Conservation (phyloP, 306 rosid genomes). For the Cucurbita pepo region DNA sequence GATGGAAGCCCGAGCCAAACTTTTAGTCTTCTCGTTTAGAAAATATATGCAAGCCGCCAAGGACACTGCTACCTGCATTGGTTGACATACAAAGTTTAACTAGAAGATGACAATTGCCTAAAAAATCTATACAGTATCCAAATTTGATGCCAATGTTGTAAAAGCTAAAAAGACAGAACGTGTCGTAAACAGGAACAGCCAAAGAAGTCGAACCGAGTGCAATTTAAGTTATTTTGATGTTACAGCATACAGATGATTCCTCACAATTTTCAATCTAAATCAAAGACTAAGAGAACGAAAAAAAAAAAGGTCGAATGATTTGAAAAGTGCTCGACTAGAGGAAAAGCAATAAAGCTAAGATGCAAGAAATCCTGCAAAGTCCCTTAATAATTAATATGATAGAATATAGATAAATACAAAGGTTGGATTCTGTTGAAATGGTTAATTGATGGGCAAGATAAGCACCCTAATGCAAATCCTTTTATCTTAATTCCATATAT, state of each 20-base stretch:
- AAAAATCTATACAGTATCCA: not conserved
- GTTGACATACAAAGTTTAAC: not conserved
- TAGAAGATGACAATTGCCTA: not conserved
- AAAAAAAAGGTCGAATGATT: not conserved
- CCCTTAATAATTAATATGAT: not conserved
- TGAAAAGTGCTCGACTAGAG: not conserved
- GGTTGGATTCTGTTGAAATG: not conserved
- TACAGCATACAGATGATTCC: not conserved
- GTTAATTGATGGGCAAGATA: not conserved
- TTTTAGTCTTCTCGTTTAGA: conserved; percentile 87
- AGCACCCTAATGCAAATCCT: not conserved
- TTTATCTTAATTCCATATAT: not conserved
- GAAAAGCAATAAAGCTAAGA: not conserved
- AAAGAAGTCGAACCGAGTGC: not conserved
- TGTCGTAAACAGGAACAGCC: not conserved
- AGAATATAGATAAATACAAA: not conserved
- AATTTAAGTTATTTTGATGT: no score
- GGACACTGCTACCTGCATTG: conserved; percentile 72
- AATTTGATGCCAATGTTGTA: not conserved
- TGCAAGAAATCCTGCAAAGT: not conserved
- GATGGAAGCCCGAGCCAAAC: conserved; percentile 63
- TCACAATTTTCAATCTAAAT: not conserved
- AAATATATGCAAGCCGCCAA: conserved; percentile 94
- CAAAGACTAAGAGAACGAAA: not conserved
- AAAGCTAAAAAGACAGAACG: not conserved